Base-by-base conservation (phyloP, 202 grass and related monocot species). In the Panicum virgatum region DNA sequence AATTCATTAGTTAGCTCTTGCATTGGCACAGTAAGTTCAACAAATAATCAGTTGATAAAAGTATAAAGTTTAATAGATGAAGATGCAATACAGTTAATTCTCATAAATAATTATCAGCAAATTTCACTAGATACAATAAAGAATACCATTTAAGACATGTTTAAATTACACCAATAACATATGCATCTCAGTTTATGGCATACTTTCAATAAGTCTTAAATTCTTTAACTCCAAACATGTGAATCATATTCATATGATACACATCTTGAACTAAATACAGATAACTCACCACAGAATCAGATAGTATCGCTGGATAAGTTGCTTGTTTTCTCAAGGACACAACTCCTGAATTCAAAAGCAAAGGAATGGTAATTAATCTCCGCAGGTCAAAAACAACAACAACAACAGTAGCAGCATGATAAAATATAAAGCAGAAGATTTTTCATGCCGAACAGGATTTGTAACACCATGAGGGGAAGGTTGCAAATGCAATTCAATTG, bases 221-320 rank as follows among this genome's bases (percentile, higher is more conserved):
- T 11, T 57, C 37, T 64, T 11, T 47, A 62, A 18, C 73, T 66
- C 66, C 3, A 39, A 73, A 54, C 3, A 74, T 73, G 56, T 53
- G 25, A 53, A 68, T 68, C 67, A 82, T 54, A 22, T 26, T 37
- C 61, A 79, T 46, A 18, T 16, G 36, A 79, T 71, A 69, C 62
- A 75, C 44, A 36, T 74, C 53, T 79, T 83, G n/a, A 75, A 46
- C 26, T 25, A 86, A 75, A 46, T 44, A 30, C 68, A n/a, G 12
- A 61, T 66, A 32, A 90, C 88, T 83, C 80, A 90, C 88, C 80
- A 63, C 38, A 59, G 80, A 40, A 83, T 87, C 84, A 83, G 80
- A 63, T 9, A 86, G 54, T 67, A 80, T 50, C 46, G 75, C 76
- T n/a, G 84, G 71, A 18, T 75, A 66, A 64, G 37, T 90, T 43